These are phyloP conservation scores for Cystobasidium tubakii DNA, from an alignment of 768 basidiomycete genomes.

Conservation along the genomic window DNA sequence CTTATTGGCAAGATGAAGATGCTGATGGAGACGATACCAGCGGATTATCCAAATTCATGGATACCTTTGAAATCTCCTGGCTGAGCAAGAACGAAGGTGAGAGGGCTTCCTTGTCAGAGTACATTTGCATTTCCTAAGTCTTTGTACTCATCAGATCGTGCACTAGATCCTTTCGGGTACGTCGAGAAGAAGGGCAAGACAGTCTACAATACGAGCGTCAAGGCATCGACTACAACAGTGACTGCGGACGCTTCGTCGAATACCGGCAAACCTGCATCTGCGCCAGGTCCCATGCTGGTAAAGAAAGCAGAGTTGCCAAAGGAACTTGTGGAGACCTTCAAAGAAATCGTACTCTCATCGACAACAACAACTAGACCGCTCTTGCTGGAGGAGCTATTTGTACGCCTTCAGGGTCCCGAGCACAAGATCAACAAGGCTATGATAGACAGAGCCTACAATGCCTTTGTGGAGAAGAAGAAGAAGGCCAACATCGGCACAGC, in stretches of 20 bases:
- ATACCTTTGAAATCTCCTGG: neutral
- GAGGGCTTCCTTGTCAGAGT: neutral
- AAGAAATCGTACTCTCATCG: neutral
- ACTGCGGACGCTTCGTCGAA: neutral
- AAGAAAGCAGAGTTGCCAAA: slow-evolving; percentile 19
- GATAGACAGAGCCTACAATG: neutral
- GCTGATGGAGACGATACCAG: slow-evolving; percentile 19
- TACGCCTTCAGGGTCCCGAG: neutral
- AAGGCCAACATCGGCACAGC: slow-evolving; percentile 2
- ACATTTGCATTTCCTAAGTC: neutral
- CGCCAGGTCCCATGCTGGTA: slow-evolving; percentile 9
- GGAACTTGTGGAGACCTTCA: slow-evolving; percentile 3
- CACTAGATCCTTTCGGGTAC: slow-evolving; percentile 42
- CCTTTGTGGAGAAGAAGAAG: slow-evolving; percentile 34
- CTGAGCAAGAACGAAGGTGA: slow-evolving; percentile 31
- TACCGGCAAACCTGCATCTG: neutral
- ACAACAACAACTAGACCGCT: slow-evolving; percentile 16
- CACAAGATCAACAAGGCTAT: slow-evolving; percentile 5
- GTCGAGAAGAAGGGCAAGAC: slow-evolving; percentile 34
- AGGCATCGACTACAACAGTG: neutral
- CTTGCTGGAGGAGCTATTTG: slow-evolving; percentile 31
- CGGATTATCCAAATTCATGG: slow-evolving; percentile 2
- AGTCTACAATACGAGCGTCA: neutral
- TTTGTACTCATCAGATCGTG: neutral
- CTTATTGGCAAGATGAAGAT: slow-evolving; percentile 30